Conservation (phyloP, 2,329 filamentous ascomycete species). For the Ascochyta viciae-villosae region DNA sequence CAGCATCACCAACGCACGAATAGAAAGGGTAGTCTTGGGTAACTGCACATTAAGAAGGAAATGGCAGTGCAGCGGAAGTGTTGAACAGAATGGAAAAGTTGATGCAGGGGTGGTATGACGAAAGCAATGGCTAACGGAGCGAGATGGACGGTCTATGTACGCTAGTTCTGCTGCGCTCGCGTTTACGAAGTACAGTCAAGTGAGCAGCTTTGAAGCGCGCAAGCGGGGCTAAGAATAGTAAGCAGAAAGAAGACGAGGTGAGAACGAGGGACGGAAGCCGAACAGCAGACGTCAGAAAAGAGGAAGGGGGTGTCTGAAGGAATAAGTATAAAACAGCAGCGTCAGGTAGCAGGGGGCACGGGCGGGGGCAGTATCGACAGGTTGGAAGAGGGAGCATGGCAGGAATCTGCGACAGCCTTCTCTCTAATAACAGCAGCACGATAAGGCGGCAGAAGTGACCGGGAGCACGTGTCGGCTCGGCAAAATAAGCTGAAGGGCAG, state of each 20-base stretch:
- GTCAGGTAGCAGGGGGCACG: conserved; percentile 13
- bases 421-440: conserved; percentile 13
- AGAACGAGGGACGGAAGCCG: conserved; percentile 34
- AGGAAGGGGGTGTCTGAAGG: conserved; percentile 28
- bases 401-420: conserved; percentile 20
- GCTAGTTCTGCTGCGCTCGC: neutral
- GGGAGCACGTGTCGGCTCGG: neutral
- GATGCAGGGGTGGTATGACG: conserved; percentile 1
- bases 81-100: neutral
- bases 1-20: conserved; percentile 24
- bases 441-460: neutral
- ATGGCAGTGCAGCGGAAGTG: conserved; percentile 6
- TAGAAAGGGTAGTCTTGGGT: conserved; percentile 7
- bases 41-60: conserved; percentile 29
- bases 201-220: conserved; percentile 5
- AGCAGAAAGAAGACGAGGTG: conserved; percentile 23
- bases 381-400: conserved; percentile 14
- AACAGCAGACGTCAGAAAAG: conserved; percentile 28
- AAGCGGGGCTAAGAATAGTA: conserved; percentile 19
- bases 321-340: conserved; percentile 41
- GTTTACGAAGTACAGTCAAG: conserved; percentile 1
- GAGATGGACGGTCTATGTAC: conserved; percentile 11
- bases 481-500: neutral
- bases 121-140: conserved; percentile 13
- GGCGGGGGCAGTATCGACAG: conserved; percentile 25